phyloP scores from a whole-genome alignment of 306 rosid genomes.

The Purshia tridentata region DNA sequence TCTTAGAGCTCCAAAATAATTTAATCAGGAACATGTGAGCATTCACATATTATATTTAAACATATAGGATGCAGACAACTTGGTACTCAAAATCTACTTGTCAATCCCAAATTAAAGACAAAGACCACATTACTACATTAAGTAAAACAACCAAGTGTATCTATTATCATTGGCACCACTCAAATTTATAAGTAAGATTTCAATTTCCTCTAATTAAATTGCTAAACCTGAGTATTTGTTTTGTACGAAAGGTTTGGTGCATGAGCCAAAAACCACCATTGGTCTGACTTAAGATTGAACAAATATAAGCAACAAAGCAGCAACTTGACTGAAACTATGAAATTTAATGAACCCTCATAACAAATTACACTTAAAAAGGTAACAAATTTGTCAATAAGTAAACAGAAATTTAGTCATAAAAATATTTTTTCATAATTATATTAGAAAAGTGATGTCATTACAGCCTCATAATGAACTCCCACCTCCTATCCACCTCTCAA shows the following conservation, averaged over 20 bases:
- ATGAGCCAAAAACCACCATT: not conserved
- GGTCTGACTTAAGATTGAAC: not conserved
- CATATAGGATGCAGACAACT: not conserved
- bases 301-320: not conserved
- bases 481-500: constrained; percentile 22
- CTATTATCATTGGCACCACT: no score
- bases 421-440: constrained; percentile 11
- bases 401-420: constrained; percentile 13
- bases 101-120: not conserved
- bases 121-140: not conserved
- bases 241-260: not conserved
- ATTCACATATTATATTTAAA: not conserved
- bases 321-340: not conserved
- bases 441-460: constrained; percentile 23
- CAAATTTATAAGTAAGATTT: no score
- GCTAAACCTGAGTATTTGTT: not conserved
- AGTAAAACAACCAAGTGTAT: not conserved
- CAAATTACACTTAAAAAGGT: not conserved
- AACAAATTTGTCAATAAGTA: not conserved
- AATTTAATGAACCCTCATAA: not conserved
- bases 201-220: not conserved
- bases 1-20: not conserved
- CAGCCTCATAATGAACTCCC: constrained; percentile 15
- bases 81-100: not conserved
- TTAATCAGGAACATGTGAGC: not conserved